phyloP scores from a whole-genome alignment of 306 rosid species.

The Abrus precatorius region DNA sequence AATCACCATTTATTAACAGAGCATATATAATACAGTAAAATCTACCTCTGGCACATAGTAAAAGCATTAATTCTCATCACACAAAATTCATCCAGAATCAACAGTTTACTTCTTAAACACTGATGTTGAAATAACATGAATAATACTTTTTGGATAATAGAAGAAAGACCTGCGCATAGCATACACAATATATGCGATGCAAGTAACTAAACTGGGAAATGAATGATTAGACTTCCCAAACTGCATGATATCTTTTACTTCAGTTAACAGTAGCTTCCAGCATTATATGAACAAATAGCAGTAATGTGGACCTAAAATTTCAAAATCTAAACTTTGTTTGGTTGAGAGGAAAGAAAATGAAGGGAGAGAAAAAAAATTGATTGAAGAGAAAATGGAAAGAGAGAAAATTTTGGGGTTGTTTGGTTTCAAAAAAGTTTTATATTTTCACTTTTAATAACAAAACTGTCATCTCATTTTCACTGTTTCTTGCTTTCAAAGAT shows the following conservation, averaged over 20 bases:
- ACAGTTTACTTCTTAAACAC: constrained; percentile 18
- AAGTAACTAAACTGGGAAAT: constrained; percentile 24
- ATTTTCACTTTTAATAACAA: too few species aligned
- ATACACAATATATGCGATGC: constrained; percentile 16
- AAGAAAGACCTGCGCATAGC: neutral
- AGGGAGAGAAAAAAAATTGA: too few species aligned
- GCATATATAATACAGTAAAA: neutral
- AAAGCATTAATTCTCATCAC: constrained; percentile 12
- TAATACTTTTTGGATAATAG: constrained; percentile 1
- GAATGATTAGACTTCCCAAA: constrained; percentile 26
- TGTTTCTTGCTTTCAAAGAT: too few species aligned
- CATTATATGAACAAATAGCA: constrained; percentile 34
- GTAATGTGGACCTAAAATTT: neutral
- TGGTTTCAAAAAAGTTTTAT: too few species aligned
- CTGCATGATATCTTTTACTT: constrained; percentile 25
- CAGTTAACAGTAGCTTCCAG: constrained; percentile 18
- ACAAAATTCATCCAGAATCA: constrained; percentile 38
- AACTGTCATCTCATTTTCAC: too few species aligned
- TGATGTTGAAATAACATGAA: constrained; percentile 21
- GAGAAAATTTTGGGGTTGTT: too few species aligned
- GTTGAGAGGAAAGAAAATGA: too few species aligned
- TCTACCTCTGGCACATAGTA: neutral
- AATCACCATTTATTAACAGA: constrained; percentile 25
- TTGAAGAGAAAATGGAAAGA: too few species aligned
- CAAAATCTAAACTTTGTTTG: neutral